Evolutionary conservation across 345 rosid genomes (phyloP), one percentile per base, ranked within the genome.

Genomic region (Rubroshorea leprosula): DNA sequence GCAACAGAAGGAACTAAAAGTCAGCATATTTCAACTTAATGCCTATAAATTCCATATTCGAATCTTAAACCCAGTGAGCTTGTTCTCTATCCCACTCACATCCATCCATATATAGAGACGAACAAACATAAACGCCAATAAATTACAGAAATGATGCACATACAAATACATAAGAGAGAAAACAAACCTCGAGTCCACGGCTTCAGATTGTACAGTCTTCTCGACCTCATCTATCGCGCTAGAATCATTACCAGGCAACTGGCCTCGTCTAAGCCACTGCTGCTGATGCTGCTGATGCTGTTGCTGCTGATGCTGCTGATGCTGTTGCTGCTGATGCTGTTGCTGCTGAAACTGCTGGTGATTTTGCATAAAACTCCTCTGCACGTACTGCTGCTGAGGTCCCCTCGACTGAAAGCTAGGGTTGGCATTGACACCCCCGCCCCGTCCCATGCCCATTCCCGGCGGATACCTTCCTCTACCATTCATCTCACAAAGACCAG

Each of bases 391-490:
- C 60, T 68, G 80, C 45, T 79, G 83, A 51, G 76, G 76, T 17
- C 59, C 51, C 63, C 76, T 67, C 5, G 73, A 55, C 68, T 81
- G 84, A 20, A 58, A 73, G 8, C 70, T 67, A 38, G 75, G 88
- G 78, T 76, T 82, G 24, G 76, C 52, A 48, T 71, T 75, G 72
- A 77, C 68, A 19, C 76, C 78, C 35, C 90, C 89, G 29, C 87
- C 90, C 27, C 94, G 82, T 22, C 85, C 86, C 14, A 58, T 66
- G 18, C 89, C 87, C 48, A 80, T 76, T 26, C 81, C 95, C 22
- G 92, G 89, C 12, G 81, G 91, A 79, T 88, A 85, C 57, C 93
- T 78, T 60, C 82, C 90, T 83, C 97, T 83, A 74, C 68, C 84
- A 69, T 83, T 84, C 93, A 86, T 89, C 84, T 6, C 41, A 21